These are phyloP conservation scores for Parietaria judaica DNA, from an alignment of 306 rosid genomes.

Conservation along the genomic window DNA sequence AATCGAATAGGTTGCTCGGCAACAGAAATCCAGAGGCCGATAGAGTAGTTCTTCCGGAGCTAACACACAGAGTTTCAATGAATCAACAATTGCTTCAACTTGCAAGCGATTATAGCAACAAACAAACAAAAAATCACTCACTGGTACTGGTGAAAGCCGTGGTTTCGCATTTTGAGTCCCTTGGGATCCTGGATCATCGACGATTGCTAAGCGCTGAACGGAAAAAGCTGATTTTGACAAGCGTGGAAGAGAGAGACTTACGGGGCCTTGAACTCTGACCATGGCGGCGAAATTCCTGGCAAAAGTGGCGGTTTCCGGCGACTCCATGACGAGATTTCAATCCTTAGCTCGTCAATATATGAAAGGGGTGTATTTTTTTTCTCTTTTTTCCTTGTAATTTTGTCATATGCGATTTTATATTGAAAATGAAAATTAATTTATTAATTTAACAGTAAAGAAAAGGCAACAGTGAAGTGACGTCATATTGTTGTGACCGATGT, in stretches of 20 bases:
- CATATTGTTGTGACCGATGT: no score
- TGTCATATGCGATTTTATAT: no score
- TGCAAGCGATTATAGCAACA: conserved; percentile 6
- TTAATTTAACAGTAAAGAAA: no score
- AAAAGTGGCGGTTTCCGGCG: conserved; percentile 44
- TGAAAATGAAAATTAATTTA: no score
- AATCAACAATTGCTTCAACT: conserved; percentile 2
- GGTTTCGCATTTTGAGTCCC: conserved; percentile 87
- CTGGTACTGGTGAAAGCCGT: conserved; percentile 91
- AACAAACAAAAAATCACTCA: conserved; percentile 19
- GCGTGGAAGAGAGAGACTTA: conserved; percentile 28
- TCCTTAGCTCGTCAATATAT: not conserved
- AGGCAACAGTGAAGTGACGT: no score
- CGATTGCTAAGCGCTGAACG: conserved; percentile 13
- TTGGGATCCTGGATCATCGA: conserved; percentile 66
- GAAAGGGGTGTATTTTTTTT: not conserved
- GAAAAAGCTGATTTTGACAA: not conserved
- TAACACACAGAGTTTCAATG: conserved; percentile 14
- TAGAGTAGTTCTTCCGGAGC: conserved; percentile 84
- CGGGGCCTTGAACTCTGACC: conserved; percentile 91
- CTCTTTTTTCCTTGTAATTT: no score
- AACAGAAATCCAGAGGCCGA: conserved; percentile 93
- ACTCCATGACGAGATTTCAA: conserved; percentile 34
- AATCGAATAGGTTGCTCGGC: conserved; percentile 52
- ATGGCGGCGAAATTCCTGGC: conserved; percentile 70